These are phyloP conservation scores for Scleromitrula shiraiana DNA, from an alignment of 2,329 filamentous ascomycete genomes.

Conservation along the genomic window DNA sequence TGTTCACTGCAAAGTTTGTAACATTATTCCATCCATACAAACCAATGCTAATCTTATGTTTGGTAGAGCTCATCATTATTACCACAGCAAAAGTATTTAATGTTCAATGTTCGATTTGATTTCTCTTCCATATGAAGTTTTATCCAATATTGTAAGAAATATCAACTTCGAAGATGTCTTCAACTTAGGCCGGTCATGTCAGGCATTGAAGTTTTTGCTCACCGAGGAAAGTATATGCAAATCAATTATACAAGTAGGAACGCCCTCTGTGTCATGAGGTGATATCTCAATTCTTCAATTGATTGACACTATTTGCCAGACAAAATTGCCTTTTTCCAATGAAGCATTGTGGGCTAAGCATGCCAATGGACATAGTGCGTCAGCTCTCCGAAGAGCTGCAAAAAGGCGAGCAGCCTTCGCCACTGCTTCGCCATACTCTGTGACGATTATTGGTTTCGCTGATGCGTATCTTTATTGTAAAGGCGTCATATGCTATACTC, in stretches of 20 bases:
- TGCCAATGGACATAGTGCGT: slow-evolving; percentile 34
- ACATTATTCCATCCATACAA: not conserved
- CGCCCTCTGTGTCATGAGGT: not conserved
- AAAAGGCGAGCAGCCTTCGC: slow-evolving; percentile 54
- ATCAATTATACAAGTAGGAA: slow-evolving; percentile 22
- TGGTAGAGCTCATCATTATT: not conserved
- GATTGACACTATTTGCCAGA: slow-evolving; percentile 12
- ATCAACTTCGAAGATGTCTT: slow-evolving; percentile 28
- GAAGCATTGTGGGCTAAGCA: slow-evolving; percentile 20
- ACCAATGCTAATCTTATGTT: not conserved
- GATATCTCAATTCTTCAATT: not conserved
- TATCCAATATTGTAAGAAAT: slow-evolving; percentile 22
- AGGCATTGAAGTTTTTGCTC: slow-evolving; percentile 21
- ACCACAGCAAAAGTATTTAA: slow-evolving; percentile 11
- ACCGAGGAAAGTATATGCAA: slow-evolving; percentile 26
- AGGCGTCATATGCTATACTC: slow-evolving; percentile 57
- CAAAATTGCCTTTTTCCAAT: slow-evolving; percentile 23
- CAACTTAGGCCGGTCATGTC: slow-evolving; percentile 23
- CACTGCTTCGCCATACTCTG: slow-evolving; percentile 53
- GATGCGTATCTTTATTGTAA: slow-evolving; percentile 54
- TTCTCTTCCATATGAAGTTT: slow-evolving; percentile 27
- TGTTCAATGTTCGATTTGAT: slow-evolving; percentile 26
- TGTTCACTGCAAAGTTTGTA: too few species aligned
- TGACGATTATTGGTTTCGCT: slow-evolving; percentile 50
- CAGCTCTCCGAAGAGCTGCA: slow-evolving; percentile 50